Base-by-base conservation (phyloP, 805 yeast species). In the Nakazawaea ambrosiae region DNA sequence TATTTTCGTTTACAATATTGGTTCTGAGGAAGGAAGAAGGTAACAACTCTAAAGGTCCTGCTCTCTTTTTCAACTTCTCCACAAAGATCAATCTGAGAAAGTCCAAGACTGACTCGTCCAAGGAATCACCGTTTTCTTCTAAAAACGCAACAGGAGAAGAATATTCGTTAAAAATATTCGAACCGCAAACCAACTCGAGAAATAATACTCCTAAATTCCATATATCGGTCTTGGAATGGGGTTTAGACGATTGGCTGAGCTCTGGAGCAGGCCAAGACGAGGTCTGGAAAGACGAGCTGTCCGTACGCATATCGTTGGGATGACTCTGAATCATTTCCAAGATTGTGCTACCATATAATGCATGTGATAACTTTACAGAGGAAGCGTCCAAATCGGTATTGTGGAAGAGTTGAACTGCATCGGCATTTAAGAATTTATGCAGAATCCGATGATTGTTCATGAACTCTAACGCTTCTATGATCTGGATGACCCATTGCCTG, bases 201-300 rank as follows among this genome's bases (percentile, higher is more conserved):
- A 90, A 80, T 5, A 83, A 55, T 0, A 85, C 85, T 6, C 97
- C 98, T 27, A 88, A 60, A 51, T 84, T 84, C 97, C 97, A 92
- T 8, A 92, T 81, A 61, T 92, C 98, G 0, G 96, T 79, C 55
- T 87, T 84, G 26, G 88, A 65, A 40, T 81, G 81, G 11, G 83
- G 80, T 40, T 68, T 73, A 25, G 57, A 49, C 34, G 53, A 60
- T 12, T 50, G 54, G 26, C 49, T 55, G 42, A 79, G 45, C 54
- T 89, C 97, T 0, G 97, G 97, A 0, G 97, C 94, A 10, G 57
- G 61, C 96, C 97, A 89, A 0, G 50, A 45, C 7, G 42, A 39
- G 12, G 35, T 31, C 27, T 54, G 37, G 62, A 65, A 20, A 15
- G 40, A 22, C 11, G 12, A 8, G 4, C 4, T 7, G 17, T 15